Conservation (phyloP, 2,329 filamentous ascomycete genomes). For the Didymella pomorum region DNA sequence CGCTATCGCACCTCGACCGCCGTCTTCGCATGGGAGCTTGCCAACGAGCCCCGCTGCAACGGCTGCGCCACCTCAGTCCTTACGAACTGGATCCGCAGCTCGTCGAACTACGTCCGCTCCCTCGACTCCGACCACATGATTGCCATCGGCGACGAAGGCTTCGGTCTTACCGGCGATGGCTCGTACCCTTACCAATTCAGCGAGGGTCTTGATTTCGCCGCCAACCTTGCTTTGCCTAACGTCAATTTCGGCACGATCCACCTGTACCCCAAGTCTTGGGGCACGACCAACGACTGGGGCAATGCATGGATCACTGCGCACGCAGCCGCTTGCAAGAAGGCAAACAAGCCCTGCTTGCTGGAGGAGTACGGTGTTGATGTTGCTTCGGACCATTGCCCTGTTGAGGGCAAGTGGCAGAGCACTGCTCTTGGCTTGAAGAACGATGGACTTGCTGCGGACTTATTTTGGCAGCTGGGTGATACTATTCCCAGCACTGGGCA, state of each 20-base stretch:
- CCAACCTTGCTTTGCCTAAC: constrained; percentile 57
- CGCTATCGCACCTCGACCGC: constrained; percentile 59
- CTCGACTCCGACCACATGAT: constrained; percentile 64
- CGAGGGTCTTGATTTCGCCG: constrained; percentile 64
- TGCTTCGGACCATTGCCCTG: constrained; percentile 56
- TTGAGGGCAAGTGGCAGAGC: constrained; percentile 59
- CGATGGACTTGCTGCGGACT: constrained; percentile 52
- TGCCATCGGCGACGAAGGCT: constrained; percentile 61
- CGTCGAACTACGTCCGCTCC: constrained; percentile 63
- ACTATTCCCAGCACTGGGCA: constrained; percentile 58
- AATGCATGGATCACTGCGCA: constrained; percentile 65
- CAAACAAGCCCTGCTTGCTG: constrained; percentile 62
- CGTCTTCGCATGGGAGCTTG: constrained; percentile 64
- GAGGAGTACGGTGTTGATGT: constrained; percentile 65
- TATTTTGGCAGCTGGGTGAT: constrained; percentile 64
- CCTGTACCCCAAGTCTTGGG: constrained; percentile 65
- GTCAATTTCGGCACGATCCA: constrained; percentile 66
- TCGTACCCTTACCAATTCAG: constrained; percentile 51
- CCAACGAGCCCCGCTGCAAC: constrained; percentile 55
- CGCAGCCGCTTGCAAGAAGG: constrained; percentile 53
- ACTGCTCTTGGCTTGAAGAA: constrained; percentile 59
- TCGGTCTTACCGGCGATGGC: constrained; percentile 37
- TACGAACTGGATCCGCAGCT: constrained; percentile 61
- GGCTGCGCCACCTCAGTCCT: constrained; percentile 52
- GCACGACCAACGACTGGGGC: constrained; percentile 61